Evolutionary conservation across 768 basidiomycete species (phyloP), one percentile per base, ranked within the genome.

Genomic region (Suillus cothurnatus): DNA sequence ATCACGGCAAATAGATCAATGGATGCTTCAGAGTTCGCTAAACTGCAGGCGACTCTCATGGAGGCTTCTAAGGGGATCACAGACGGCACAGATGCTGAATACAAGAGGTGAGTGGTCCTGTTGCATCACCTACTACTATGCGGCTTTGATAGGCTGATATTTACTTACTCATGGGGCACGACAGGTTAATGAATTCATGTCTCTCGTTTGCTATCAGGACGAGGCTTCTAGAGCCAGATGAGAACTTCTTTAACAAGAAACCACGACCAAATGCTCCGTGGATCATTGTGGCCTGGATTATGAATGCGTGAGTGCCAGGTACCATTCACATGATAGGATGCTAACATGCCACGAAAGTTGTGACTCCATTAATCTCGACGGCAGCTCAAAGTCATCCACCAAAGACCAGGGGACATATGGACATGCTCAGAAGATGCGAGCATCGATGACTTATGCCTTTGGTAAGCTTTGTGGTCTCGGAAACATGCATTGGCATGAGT

Each of bases 381-480:
- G 75, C 19, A 63, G 63, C 12, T 28, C 61, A 23, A 74, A 73
- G 17, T 63, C 69, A 26, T 23, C 50, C 2, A n/a, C 21, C 14
- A 60, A 63, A 3, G 26, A 65, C 3, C 63, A 67, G 1, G 65
- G 57, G 19, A 70, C 73, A 8, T 80, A 75, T 50, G 61, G 69
- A 2, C 74, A 80, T 73, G 78, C 79, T 0, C 79, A 80, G 63
- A 79, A 79, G 55, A 77, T 81, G 72, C 60, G 75, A 1, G 79
- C 78, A 5, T 68, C 73, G 2, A 71, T 73, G 53, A 77, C 75
- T 0, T 74, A 77, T 62, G 68, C 68, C 1, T 79, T 79, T 65
- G 72, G 74, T 6, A 70, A 69, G 19, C 53, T 73, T 6, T 64
- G 65, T 43, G 70, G 73, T 0, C 65, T 76, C 4, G 71, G 77